These are phyloP conservation scores for Coemansia sp. DNA, from an alignment of 192 early-diverging fungal species.

Conservation along the genomic window DNA sequence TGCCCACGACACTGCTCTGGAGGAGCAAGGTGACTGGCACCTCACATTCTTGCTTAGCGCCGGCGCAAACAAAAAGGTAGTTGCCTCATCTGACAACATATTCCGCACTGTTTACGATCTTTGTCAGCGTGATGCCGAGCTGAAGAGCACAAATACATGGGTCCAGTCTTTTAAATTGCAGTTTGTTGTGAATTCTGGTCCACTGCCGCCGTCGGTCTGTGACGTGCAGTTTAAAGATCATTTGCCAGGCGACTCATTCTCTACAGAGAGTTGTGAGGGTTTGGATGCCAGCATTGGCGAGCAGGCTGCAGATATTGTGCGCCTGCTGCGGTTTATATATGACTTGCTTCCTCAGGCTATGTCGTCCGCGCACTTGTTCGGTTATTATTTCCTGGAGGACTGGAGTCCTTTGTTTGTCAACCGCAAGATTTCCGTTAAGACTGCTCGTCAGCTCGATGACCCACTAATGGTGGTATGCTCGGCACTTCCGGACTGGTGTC, in stretches of 20 bases:
- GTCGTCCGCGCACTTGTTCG: neutral
- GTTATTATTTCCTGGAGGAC: neutral
- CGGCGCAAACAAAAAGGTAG: conserved; percentile 14
- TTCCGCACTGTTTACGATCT: conserved; percentile 17
- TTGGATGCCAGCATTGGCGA: conserved; percentile 6
- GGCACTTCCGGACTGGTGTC: conserved; percentile 77
- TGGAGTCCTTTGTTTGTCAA: conserved; percentile 62
- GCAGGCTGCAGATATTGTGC: conserved; percentile 14
- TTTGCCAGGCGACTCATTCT: neutral
- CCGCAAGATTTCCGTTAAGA: conserved; percentile 78
- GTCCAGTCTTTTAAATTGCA: conserved; percentile 22
- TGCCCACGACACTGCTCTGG: neutral
- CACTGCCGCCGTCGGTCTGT: neutral
- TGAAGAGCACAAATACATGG: conserved; percentile 19
- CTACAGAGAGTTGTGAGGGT: neutral
- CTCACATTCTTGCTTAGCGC: conserved; percentile 17
- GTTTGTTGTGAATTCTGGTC: conserved; percentile 25
- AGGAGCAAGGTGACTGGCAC: conserved; percentile 16
- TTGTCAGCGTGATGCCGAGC: conserved; percentile 19
- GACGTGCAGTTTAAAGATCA: neutral
- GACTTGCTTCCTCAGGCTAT: neutral
- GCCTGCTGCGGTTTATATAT: conserved; percentile 14
- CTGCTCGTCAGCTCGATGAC: conserved; percentile 83
- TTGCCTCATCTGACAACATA: conserved; percentile 25
- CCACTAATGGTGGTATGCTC: conserved; percentile 83